Base-by-base conservation (phyloP, 805 yeast genomes). In the Spathaspora arborariae region DNA sequence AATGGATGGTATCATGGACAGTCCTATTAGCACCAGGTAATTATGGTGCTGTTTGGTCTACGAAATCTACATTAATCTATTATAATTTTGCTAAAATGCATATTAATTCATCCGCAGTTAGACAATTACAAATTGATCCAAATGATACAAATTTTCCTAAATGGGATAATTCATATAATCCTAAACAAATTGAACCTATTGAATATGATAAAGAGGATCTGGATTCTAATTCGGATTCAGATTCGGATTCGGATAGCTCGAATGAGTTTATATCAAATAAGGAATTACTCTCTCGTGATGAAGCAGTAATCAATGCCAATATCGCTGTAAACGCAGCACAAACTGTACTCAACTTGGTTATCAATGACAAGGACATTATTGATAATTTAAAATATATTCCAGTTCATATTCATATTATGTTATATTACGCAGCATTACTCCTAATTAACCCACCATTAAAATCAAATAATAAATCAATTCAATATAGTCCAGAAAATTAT, bases 1-100 rank as follows among this genome's bases (percentile, higher is more conserved):
- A 78, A 60, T 84, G 90, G 90, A 84, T 84, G 88, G 87, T 84
- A 4, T 82, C 84, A 18, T 84, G 90, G 90, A 81, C 90, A 0
- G 86, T 84, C 9, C 61, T 83, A 36, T 63, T 84, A 18, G 78
- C 85, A 2, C 85, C 87, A 1, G 73, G 79, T 41, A 74, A 73
- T 42, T 78, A 81, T 34, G 75, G 75, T 1, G 64, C 74, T 0
- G 74, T 72, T 9, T 84, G 90, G 90, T 79, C 85, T 8, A 76
- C 85, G 1, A 84, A 84, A 55, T 81, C 86, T 1, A 82, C 88
- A 0, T 66, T 84, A 48, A 78, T 84, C 38, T 84, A 84, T 57
- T 84, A 84, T 56, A 83, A 84, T 56, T 84, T 83, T 68, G 90
- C 90, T 27, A 81, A 82, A 56, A 81, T 84, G 85, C 85, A 83